Percentiles rank a stretch among this genome's conserved stretches.
Evolutionary conservation across 2,329 filamentous ascomycete genomes (phyloP).

Genomic region (Xylariaceae sp.): DNA sequence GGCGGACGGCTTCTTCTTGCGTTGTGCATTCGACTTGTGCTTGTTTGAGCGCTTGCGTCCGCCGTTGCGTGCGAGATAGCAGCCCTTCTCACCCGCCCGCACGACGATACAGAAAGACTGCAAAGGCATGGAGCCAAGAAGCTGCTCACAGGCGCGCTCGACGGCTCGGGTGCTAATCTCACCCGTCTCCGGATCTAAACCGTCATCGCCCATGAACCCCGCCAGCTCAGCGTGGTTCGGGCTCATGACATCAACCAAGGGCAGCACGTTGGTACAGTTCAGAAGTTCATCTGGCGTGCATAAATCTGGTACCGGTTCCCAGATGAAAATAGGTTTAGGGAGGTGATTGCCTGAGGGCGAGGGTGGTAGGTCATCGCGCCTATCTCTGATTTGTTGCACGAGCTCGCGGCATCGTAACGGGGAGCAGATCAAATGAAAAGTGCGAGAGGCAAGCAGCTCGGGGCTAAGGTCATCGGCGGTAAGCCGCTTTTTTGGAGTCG

Average conservation of each 20-base stretch:
- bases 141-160: slow-evolving; percentile 57
- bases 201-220: slow-evolving; percentile 66
- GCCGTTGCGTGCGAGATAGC: slow-evolving; percentile 56
- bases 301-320: slow-evolving; percentile 91
- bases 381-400: slow-evolving; percentile 61
- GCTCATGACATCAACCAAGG: slow-evolving; percentile 57
- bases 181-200: slow-evolving; percentile 49
- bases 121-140: slow-evolving; percentile 59
- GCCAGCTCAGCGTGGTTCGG: slow-evolving; percentile 91
- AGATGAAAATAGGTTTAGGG: slow-evolving; percentile 70
- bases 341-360: slow-evolving; percentile 17
- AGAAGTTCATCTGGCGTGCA: slow-evolving; percentile 66
- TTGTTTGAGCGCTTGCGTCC: slow-evolving; percentile 41
- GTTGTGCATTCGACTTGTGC: slow-evolving; percentile 12
- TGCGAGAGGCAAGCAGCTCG: slow-evolving; percentile 62
- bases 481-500: slow-evolving; percentile 78
- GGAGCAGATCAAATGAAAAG: slow-evolving; percentile 85
- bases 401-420: slow-evolving; percentile 71
- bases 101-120: slow-evolving; percentile 63
- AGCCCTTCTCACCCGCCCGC: slow-evolving; percentile 66
- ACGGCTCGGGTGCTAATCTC: slow-evolving; percentile 47
- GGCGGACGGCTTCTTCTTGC: slow-evolving; percentile 38
- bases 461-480: slow-evolving; percentile 65
- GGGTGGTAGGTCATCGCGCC: slow-evolving; percentile 40
- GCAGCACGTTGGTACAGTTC: slow-evolving; percentile 58